These are phyloP conservation scores for Pseudozyma sp. DNA, from an alignment of 1,284 basidiomycete genomes.

Conservation along the genomic window DNA sequence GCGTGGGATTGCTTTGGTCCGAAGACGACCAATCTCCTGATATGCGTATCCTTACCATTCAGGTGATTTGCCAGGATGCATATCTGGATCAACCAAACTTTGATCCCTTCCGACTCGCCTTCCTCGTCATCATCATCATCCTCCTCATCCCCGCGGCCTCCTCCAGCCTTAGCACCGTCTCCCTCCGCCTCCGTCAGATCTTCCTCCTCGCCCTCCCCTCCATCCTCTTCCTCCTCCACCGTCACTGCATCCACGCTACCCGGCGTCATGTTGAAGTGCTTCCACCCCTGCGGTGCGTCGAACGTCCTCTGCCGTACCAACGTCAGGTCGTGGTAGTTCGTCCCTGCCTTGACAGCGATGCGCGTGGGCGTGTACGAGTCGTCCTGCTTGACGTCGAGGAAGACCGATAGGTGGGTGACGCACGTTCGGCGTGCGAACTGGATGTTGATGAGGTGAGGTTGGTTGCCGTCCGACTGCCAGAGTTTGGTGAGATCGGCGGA, in stretches of 20 bases:
- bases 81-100: slow-evolving; percentile 85
- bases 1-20: slow-evolving; percentile 73
- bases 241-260: slow-evolving; percentile 69
- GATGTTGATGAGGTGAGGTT: slow-evolving; percentile 94
- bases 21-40: slow-evolving; percentile 86
- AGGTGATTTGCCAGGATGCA: slow-evolving; percentile 93
- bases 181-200: slow-evolving; percentile 2
- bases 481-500: slow-evolving; percentile 91
- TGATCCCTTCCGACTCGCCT: slow-evolving; percentile 36
- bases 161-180: slow-evolving; percentile 73
- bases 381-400: slow-evolving; percentile 86
- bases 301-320: slow-evolving; percentile 72
- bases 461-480: slow-evolving; percentile 99
- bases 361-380: slow-evolving; percentile 97
- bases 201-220: slow-evolving; percentile 30
- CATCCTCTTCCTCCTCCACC: slow-evolving; percentile 78
- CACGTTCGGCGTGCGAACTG: slow-evolving; percentile 91
- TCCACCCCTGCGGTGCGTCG: slow-evolving; percentile 85
- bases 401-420: slow-evolving; percentile 87
- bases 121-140: slow-evolving; percentile 75
- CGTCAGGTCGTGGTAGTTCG: slow-evolving; percentile 89
- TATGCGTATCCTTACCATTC: slow-evolving; percentile 98
- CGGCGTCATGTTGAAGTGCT: slow-evolving; percentile 80
- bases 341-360: slow-evolving; percentile 89
- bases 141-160: slow-evolving; percentile 70